phyloP scores from a whole-genome alignment of 2,329 filamentous ascomycete species.

The Trichoderma sp. region DNA sequence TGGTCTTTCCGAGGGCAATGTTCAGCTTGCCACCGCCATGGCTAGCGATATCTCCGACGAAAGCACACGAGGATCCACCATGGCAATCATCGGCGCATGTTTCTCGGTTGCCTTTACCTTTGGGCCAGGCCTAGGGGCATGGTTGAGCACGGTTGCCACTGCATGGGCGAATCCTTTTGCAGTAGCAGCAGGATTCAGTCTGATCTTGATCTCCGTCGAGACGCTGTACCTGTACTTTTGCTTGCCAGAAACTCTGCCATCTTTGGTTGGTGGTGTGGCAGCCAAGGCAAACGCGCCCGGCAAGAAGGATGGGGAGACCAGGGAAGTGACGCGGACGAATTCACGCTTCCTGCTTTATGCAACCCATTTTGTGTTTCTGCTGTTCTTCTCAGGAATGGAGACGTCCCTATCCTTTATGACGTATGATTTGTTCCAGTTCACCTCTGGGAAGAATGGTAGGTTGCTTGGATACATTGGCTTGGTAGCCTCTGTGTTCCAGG shows the following conservation, averaged over 20 bases:
- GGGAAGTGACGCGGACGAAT: constrained; percentile 63
- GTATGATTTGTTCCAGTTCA: constrained; percentile 85
- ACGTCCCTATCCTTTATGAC: constrained; percentile 98
- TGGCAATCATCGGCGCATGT: constrained; percentile 94
- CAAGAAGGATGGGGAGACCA: constrained; percentile 25
- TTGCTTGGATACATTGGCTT: constrained; percentile 89
- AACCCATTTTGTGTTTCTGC: constrained; percentile 84
- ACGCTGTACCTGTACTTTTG: constrained; percentile 80
- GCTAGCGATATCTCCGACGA: constrained; percentile 94
- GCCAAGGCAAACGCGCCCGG: constrained; percentile 23
- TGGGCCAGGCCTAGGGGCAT: constrained; percentile 87
- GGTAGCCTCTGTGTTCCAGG: constrained; percentile 87
- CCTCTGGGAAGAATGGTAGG: constrained; percentile 74
- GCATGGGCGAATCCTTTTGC: constrained; percentile 91
- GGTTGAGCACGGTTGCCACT: constrained; percentile 70
- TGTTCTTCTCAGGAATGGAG: constrained; percentile 98
- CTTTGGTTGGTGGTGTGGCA: constrained; percentile 36
- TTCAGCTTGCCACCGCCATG: constrained; percentile 93
- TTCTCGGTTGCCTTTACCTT: constrained; percentile 98
- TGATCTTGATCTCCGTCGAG: constrained; percentile 81
- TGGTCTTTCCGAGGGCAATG: constrained; percentile 92
- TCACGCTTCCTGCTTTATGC: constrained; percentile 78
- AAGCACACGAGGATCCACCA: constrained; percentile 78
- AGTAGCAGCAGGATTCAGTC: constrained; percentile 82
- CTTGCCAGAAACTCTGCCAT: constrained; percentile 83